These are phyloP conservation scores for Tuber umbilicatum DNA, from an alignment of 495 filamentous ascomycete species.

Conservation along the genomic window DNA sequence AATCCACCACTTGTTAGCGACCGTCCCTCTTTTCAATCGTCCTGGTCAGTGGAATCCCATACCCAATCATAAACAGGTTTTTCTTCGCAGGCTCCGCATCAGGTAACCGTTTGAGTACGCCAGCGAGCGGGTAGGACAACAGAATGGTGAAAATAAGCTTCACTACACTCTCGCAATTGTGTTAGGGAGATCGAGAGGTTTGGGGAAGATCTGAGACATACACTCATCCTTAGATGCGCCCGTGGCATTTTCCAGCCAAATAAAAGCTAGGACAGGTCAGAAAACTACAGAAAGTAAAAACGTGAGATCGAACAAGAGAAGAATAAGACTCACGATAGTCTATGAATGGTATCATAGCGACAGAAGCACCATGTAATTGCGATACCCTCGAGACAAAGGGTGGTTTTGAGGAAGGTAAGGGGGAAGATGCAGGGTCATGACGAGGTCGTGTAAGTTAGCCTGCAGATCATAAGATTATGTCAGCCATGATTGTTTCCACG, in stretches of 20 bases:
- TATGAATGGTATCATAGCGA: slow-evolving; percentile 76
- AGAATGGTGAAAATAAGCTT: slow-evolving; percentile 90
- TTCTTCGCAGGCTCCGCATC: slow-evolving; percentile 78
- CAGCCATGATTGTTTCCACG: slow-evolving; percentile 15
- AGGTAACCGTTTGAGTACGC: slow-evolving; percentile 80
- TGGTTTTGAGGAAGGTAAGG: slow-evolving; percentile 21
- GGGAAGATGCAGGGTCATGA: slow-evolving; percentile 14
- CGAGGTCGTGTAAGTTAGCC: slow-evolving; percentile 15
- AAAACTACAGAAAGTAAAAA: slow-evolving; percentile 16
- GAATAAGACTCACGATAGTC: slow-evolving; percentile 58
- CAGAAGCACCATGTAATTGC: slow-evolving; percentile 19
- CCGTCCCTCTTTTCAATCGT: not conserved
- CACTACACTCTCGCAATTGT: slow-evolving; percentile 50
- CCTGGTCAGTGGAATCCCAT: slow-evolving; percentile 27
- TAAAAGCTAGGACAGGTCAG: slow-evolving; percentile 57
- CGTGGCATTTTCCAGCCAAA: slow-evolving; percentile 55
- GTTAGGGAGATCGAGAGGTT: slow-evolving; percentile 1
- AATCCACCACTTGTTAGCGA: not conserved
- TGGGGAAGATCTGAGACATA: slow-evolving; percentile 46
- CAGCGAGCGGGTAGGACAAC: slow-evolving; percentile 87
- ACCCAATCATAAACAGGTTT: slow-evolving; percentile 80
- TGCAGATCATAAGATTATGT: slow-evolving; percentile 32
- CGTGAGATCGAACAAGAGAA: not conserved
- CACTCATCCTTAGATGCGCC: slow-evolving; percentile 83
- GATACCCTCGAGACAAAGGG: slow-evolving; percentile 8